Evolutionary conservation across 2,329 filamentous ascomycete genomes (phyloP), one percentile per base, ranked within the genome.

Genomic region (Uncinocarpus reesii): DNA sequence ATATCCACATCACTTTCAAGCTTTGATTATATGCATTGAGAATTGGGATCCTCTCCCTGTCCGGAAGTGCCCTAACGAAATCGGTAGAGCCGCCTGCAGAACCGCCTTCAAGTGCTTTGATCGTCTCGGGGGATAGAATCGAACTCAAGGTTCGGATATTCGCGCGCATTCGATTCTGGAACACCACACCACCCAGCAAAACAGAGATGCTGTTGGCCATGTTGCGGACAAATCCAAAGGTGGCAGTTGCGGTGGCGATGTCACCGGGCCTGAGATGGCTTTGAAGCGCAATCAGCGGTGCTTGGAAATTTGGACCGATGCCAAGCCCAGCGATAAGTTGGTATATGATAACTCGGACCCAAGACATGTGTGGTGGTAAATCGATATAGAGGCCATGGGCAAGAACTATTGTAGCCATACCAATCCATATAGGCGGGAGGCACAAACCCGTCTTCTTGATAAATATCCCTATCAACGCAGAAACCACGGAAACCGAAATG

Each of bases 401-500:
- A 26, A 75, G 53, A 0, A 67, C 65, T 47, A 73, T 57, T 0
- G 74, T 48, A 0, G 62, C 47, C 0, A 64, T 55, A 3, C 74
- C 74, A 1, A 65, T 28, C 63, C 69, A 71, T 50, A 75, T 69
- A 2, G 73, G 53, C 15, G 71, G 67, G 1, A 73, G 75, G 63
- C 83, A 86, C 52, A 75, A 74, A 24, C 83, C 83, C 0, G 80
- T 84, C 61, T 78, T 89, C 48, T 83, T 83, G 56, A 84, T 83
- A 61, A 85, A 76, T 67, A 86, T 78, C 53, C 79, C 83, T 32
- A 75, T 76, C 2, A 59, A 57, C 4, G 75, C 75, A 0, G 83
- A 85, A 24, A 75, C 62, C n/a, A 52, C 37, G 21, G 50, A 46
- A 13, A 49, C 23, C 1, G 80, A 74, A 26, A 90, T 60, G 5